These are phyloP conservation scores for Penicillium paradoxum DNA, from an alignment of 495 filamentous ascomycete genomes.

Conservation along the genomic window DNA sequence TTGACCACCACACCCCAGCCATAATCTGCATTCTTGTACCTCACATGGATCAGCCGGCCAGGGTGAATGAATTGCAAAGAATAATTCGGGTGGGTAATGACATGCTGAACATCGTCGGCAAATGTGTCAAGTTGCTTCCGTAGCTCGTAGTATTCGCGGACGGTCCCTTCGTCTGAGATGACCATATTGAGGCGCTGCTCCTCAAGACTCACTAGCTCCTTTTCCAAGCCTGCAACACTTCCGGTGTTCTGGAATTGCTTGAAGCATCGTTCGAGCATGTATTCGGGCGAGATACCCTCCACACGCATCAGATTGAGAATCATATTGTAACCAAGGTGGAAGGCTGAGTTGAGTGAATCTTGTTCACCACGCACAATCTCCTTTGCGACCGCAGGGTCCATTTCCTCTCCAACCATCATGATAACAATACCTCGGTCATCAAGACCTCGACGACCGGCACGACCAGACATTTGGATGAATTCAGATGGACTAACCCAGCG, in stretches of 20 bases:
- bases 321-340: slow-evolving; percentile 99
- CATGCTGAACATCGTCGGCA: slow-evolving; percentile 75
- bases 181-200: slow-evolving; percentile 62
- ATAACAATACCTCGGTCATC: slow-evolving; percentile 98
- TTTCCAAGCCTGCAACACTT: slow-evolving; percentile 74
- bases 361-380: slow-evolving; percentile 94
- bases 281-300: slow-evolving; percentile 93
- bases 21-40: slow-evolving; percentile 72
- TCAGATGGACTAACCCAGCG: slow-evolving; percentile 92
- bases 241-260: slow-evolving; percentile 96
- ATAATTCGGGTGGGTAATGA: slow-evolving; percentile 86
- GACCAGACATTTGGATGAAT: slow-evolving; percentile 97
- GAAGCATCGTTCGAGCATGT: slow-evolving; percentile 94
- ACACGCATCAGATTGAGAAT: slow-evolving; percentile 92
- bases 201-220: slow-evolving; percentile 70
- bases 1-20: slow-evolving; percentile 89
- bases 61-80: slow-evolving; percentile 72
- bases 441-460: slow-evolving; percentile 91
- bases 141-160: slow-evolving; percentile 88
- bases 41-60: slow-evolving; percentile 80
- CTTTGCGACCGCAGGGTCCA: slow-evolving; percentile 90
- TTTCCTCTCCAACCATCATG: slow-evolving; percentile 97
- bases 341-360: slow-evolving; percentile 93
- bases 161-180: slow-evolving; percentile 77
- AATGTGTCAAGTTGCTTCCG: slow-evolving; percentile 77